A percentile compares a stretch with the other conserved stretches of the same genome.
phyloP scores from a whole-genome alignment of 805 yeast species.

The Metschnikowia orientalis region DNA sequence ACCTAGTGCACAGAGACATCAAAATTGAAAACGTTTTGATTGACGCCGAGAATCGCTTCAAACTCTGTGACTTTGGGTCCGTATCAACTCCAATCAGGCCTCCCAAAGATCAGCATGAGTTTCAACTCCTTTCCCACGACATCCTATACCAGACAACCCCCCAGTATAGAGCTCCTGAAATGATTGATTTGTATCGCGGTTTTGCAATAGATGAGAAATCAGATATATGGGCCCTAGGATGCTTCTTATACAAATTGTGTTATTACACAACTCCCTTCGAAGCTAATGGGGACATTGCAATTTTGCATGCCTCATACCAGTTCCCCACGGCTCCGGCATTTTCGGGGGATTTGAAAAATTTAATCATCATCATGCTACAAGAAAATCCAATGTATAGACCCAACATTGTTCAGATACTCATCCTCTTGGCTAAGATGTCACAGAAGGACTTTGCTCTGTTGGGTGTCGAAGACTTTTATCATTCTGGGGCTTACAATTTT shows the following conservation, averaged over 20 bases:
- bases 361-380: conserved; percentile 74
- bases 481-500: conserved; percentile 52
- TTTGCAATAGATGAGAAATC: conserved; percentile 85
- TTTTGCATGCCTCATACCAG: conserved; percentile 75
- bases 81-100: conserved; percentile 65
- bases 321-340: conserved; percentile 69
- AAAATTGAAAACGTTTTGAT: conserved; percentile 93
- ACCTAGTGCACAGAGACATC: conserved; percentile 85
- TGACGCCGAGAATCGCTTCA: conserved; percentile 63
- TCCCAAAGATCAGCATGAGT: conserved; percentile 70
- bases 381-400: conserved; percentile 83
- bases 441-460: conserved; percentile 26
- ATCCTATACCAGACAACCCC: conserved; percentile 90
- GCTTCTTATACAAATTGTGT: conserved; percentile 83
- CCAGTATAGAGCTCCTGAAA: conserved; percentile 93
- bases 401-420: conserved; percentile 77
- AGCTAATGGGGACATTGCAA: conserved; percentile 79
- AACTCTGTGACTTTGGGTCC: conserved; percentile 92
- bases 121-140: conserved; percentile 75
- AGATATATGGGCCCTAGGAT: conserved; percentile 96
- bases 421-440: conserved; percentile 53
- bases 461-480: conserved; percentile 42
- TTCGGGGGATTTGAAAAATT: conserved; percentile 65
- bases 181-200: conserved; percentile 83
- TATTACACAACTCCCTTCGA: conserved; percentile 96